Percentiles rank a stretch among this genome's conserved stretches.
phyloP scores from a whole-genome alignment of 1,284 basidiomycete species.

The Phylloboletellus chloephorus region DNA sequence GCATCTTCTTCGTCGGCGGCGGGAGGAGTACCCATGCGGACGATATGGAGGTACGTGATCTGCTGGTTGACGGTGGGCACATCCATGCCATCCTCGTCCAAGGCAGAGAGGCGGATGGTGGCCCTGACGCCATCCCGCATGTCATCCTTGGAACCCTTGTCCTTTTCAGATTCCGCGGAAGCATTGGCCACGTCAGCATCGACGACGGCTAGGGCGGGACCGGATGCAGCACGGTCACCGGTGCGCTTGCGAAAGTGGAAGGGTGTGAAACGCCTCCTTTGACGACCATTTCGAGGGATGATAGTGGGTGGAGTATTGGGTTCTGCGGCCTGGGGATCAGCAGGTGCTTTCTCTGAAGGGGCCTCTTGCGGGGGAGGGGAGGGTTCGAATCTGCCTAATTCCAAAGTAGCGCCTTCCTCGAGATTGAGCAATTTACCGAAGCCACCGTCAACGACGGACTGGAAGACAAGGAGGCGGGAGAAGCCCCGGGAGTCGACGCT shows the following conservation, averaged over 20 bases:
- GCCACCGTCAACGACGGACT: constrained; percentile 72
- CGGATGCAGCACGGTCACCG: constrained; percentile 47
- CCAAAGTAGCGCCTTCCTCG: constrained; percentile 69
- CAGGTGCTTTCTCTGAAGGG: constrained; percentile 14
- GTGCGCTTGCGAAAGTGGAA: constrained; percentile 59
- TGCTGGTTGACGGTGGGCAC: constrained; percentile 74
- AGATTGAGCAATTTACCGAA: constrained; percentile 70
- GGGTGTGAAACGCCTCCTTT: constrained; percentile 53
- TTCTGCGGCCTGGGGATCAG: constrained; percentile 18
- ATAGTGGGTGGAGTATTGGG: constrained; percentile 10
- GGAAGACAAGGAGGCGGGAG: constrained; percentile 60
- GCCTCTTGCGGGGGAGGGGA: constrained; percentile 8
- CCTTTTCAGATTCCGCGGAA: constrained; percentile 34
- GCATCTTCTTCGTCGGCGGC: constrained; percentile 41
- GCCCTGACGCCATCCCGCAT: constrained; percentile 67
- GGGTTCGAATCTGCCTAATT: constrained; percentile 61
- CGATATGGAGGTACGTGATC: constrained; percentile 78
- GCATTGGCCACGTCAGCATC: constrained; percentile 43
- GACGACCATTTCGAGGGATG: constrained; percentile 18
- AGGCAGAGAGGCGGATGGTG: constrained; percentile 68
- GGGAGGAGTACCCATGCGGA: constrained; percentile 54
- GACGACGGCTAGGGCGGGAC: constrained; percentile 71
- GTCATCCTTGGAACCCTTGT: constrained; percentile 39
- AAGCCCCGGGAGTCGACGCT: constrained; percentile 38
- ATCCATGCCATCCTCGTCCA: constrained; percentile 65